Percentiles rank a stretch among this genome's conserved stretches.
phyloP scores from a whole-genome alignment of 2,329 filamentous ascomycete genomes.

The Cytospora chrysosperma region DNA sequence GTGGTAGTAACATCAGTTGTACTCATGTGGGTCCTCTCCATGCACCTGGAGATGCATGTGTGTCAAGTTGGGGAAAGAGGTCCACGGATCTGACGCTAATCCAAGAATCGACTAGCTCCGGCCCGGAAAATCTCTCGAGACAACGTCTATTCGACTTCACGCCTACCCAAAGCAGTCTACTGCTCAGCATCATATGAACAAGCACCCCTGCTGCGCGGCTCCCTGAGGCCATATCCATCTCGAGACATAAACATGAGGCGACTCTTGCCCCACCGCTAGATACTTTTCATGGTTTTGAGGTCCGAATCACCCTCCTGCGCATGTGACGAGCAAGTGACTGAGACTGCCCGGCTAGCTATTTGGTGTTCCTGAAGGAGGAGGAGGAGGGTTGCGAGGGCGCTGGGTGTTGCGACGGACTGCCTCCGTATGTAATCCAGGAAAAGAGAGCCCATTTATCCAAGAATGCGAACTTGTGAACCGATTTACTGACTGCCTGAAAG shows the following conservation, averaged over 20 bases:
- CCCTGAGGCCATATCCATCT: not conserved
- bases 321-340: slow-evolving; percentile 10
- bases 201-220: slow-evolving; percentile 14
- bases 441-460: too few species aligned
- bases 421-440: slow-evolving; percentile 2
- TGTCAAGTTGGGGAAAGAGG: not conserved
- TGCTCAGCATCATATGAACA: slow-evolving; percentile 6
- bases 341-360: not conserved
- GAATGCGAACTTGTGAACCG: not conserved
- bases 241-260: slow-evolving; percentile 13
- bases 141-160: slow-evolving; percentile 13
- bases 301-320: not conserved
- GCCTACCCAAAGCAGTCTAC: slow-evolving; percentile 6
- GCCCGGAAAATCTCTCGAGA: slow-evolving; percentile 13
- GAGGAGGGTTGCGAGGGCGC: not conserved
- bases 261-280: slow-evolving; percentile 3
- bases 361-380: not conserved
- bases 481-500: slow-evolving; percentile 2
- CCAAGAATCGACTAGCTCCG: not conserved
- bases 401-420: not conserved
- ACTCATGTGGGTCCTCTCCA: too few species aligned
- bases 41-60: too few species aligned
- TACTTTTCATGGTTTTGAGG: not conserved
- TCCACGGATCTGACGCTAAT: not conserved
- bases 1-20: too few species aligned